Conservation (phyloP, 2,329 filamentous ascomycete genomes). For the Shiraia bambusicola region DNA sequence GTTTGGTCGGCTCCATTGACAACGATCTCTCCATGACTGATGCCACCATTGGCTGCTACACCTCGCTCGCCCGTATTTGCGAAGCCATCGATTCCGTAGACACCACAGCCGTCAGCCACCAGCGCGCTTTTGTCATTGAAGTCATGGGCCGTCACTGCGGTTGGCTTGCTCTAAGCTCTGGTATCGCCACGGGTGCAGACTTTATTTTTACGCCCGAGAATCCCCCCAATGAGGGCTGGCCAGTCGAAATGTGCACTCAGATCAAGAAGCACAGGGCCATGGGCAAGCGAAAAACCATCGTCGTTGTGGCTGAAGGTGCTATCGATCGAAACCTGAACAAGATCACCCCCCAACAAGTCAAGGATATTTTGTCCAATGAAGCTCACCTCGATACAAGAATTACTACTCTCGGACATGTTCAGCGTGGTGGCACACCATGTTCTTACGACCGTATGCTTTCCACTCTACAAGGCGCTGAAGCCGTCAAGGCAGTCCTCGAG, state of each 20-base stretch:
- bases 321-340: slow-evolving; percentile 70
- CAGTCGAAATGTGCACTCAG: slow-evolving; percentile 47
- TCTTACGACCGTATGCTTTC: slow-evolving; percentile 93
- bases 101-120: slow-evolving; percentile 90
- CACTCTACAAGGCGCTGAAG: slow-evolving; percentile 69
- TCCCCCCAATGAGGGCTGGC: slow-evolving; percentile 84
- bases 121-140: slow-evolving; percentile 89
- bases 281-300: slow-evolving; percentile 96
- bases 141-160: slow-evolving; percentile 99
- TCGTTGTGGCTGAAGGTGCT: slow-evolving; percentile 95
- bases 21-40: slow-evolving; percentile 97
- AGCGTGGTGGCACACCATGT: slow-evolving; percentile 87
- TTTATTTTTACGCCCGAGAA: slow-evolving; percentile 97
- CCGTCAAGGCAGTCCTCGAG: slow-evolving; percentile 37
- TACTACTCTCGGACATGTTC: slow-evolving; percentile 95
- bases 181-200: slow-evolving; percentile 91
- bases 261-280: slow-evolving; percentile 70
- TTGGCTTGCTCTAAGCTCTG: slow-evolving; percentile 95
- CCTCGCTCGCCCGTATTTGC: slow-evolving; percentile 87
- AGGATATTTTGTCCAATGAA: slow-evolving; percentile 79
- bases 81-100: slow-evolving; percentile 97
- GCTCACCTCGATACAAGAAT: slow-evolving; percentile 88
- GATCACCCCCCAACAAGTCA: slow-evolving; percentile 79
- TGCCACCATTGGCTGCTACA: slow-evolving; percentile 96
- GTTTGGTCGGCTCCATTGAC: slow-evolving; percentile 94